A percentile compares a stretch with the other conserved stretches of the same genome.
phyloP scores from a whole-genome alignment of 2,329 filamentous ascomycete genomes.

The Massarina eburnea region DNA sequence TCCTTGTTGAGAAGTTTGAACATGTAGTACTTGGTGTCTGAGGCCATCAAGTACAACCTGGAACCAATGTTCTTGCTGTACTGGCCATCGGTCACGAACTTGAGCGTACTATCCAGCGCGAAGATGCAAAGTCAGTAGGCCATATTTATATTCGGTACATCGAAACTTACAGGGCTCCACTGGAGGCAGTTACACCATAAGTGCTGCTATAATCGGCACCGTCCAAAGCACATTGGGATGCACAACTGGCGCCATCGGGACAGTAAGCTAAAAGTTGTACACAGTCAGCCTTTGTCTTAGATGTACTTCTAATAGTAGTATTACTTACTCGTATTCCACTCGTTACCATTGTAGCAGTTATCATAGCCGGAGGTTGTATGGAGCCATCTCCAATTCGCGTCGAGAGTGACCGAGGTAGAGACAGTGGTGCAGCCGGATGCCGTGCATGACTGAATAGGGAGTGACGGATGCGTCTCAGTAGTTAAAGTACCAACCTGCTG shows the following conservation, averaged over 20 bases:
- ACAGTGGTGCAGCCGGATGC: conserved; percentile 32
- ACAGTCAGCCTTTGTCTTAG: too few species aligned
- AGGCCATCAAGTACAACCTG: conserved; percentile 33
- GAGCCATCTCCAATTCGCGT: conserved; percentile 50
- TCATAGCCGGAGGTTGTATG: conserved; percentile 38
- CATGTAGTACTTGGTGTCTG: conserved; percentile 26
- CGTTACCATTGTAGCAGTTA: conserved; percentile 48
- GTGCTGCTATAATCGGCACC: conserved; percentile 54
- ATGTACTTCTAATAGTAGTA: too few species aligned
- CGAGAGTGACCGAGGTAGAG: conserved; percentile 34
- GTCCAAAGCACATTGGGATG: conserved; percentile 34
- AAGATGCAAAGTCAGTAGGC: conserved; percentile 51
- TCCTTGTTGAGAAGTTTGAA: conserved; percentile 32
- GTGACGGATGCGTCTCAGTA: conserved; percentile 38
- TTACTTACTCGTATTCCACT: conserved; percentile 38
- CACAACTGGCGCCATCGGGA: conserved; percentile 28
- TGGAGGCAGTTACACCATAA: conserved; percentile 44
- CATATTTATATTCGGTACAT: conserved; percentile 36
- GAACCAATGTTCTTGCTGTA: conserved; percentile 37
- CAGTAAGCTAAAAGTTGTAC: too few species aligned
- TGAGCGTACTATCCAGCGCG: conserved; percentile 53
- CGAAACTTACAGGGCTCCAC: conserved; percentile 6
- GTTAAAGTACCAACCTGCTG: conserved; percentile 39
- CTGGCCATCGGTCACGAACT: conserved; percentile 54
- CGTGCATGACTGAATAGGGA: conserved; percentile 35